Evolutionary conservation across 768 basidiomycete species (phyloP), one percentile per base, ranked within the genome.

Genomic region (Russula abietina): DNA sequence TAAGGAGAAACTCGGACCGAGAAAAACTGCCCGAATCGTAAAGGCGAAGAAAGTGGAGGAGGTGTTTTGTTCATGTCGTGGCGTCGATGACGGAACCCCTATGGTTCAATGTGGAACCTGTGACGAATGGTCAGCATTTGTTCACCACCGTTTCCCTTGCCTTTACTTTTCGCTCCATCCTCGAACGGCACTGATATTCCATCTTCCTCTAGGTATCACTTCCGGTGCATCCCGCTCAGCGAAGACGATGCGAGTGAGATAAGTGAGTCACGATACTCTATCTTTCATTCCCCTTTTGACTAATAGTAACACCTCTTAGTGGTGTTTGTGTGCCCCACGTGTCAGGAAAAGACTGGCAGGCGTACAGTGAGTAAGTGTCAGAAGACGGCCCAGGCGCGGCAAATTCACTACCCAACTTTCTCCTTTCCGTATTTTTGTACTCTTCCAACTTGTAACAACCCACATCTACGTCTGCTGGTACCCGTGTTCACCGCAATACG

Each of bases 71-170:
- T 73, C 79, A 3, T 92, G 90, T 72, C 76, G 78, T 28, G 80
- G 80, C 48, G 78, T 79, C 26, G 86, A 91, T 72, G 86, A 89
- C 74, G 89, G 87, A 22, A 80, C 85, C 5, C 89, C 89, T 16
- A 90, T 91, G 89, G 84, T 92, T 39, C 75, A 75, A 41, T 92
- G 90, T 69, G 79, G 81, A 28, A 75, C 79, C 56, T 92, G 90
- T 70, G 75, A 75, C 22, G 83, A 84, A 61, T 92, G 91, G 90
- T 86, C 66, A 67, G 81, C 73, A 28, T 57, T 12, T 22, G 1
- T 19, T 43, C 58, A 28, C 5, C 17, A n/a, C n/a, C n/a, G n/a
- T n/a, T n/a, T n/a, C 33, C 24, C 48, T 16, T 14, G 10, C 30
- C 59, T 38, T 50, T 41, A 43, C 24, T 22, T 55, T 46, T 59